Evolutionary conservation across 148 eudicot species (phyloP).

Genomic region (Cornus suecica): DNA sequence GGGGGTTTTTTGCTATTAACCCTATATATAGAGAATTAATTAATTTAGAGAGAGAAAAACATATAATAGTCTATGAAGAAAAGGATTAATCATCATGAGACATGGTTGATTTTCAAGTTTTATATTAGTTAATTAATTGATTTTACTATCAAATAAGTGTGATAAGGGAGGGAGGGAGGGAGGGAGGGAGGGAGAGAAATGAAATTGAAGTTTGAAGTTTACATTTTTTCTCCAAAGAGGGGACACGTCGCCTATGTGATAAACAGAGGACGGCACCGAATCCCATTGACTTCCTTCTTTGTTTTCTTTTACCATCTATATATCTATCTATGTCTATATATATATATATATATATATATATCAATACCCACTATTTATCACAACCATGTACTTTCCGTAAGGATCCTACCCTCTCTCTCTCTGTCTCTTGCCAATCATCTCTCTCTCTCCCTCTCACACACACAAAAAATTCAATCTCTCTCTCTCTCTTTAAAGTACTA

Average conservation of each 20-base stretch:
- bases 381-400: slow-evolving; percentile 2
- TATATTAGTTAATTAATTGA: too few species aligned
- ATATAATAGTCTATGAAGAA: too few species aligned
- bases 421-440: not conserved
- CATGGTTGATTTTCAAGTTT: too few species aligned
- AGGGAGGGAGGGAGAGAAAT: not conserved
- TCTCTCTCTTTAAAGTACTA: too few species aligned
- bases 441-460: slow-evolving; percentile 2
- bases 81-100: not conserved
- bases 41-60: not conserved
- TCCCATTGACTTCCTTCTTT: slow-evolving; percentile 53
- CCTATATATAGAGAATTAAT: too few species aligned
- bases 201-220: not conserved
- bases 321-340: too few species aligned
- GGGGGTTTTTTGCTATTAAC: too few species aligned
- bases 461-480: not conserved
- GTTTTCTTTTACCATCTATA: slow-evolving; percentile 14
- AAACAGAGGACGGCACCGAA: slow-evolving; percentile 90
- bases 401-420: slow-evolving; percentile 17
- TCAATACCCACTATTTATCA: slow-evolving; percentile 16
- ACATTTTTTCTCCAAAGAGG: slow-evolving; percentile 30
- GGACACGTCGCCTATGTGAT: slow-evolving; percentile 78
- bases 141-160: too few species aligned
- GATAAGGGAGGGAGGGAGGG: not conserved
- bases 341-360: slow-evolving; percentile 25